A percentile compares a stretch with the other conserved stretches of the same genome.
These are phyloP conservation scores for Trichocomaceae sp. DNA, from an alignment of 2,329 filamentous ascomycete genomes.

Conservation along the genomic window DNA sequence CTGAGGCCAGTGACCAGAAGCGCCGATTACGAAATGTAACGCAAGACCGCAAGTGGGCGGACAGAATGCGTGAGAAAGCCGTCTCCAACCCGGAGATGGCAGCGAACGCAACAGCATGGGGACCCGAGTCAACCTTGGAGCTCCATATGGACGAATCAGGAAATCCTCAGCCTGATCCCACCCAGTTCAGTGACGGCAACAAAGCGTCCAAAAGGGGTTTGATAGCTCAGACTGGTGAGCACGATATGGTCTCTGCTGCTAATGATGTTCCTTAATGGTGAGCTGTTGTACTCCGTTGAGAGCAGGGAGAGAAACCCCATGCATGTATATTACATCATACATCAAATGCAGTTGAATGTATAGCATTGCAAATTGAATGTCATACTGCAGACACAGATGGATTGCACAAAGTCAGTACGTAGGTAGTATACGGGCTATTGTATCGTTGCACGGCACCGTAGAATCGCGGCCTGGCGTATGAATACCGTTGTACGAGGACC, in stretches of 20 bases:
- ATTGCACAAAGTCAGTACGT: not conserved
- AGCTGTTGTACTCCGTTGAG: not conserved
- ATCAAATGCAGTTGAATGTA: not conserved
- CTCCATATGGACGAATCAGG: constrained; percentile 27
- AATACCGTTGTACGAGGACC: no score
- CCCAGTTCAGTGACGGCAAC: constrained; percentile 18
- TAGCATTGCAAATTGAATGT: not conserved
- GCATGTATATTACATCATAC: not conserved
- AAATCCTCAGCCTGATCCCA: constrained; percentile 27
- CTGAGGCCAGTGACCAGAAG: constrained; percentile 18
- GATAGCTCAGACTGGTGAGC: constrained; percentile 17
- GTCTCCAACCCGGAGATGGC: constrained; percentile 9
- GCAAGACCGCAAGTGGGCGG: constrained; percentile 20
- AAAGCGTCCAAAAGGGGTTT: constrained; percentile 17
- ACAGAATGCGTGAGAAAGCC: constrained; percentile 14
- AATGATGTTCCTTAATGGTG: constrained; percentile 17
- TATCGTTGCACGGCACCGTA: not conserved
- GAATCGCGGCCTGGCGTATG: not conserved
- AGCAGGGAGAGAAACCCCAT: not conserved
- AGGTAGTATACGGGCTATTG: no score
- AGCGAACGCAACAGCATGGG: constrained; percentile 18
- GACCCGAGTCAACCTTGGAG: constrained; percentile 24
- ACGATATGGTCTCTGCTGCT: constrained; percentile 27
- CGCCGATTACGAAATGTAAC: constrained; percentile 19
- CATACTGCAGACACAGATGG: not conserved